These are phyloP conservation scores for Aspergillus clavatus DNA, from an alignment of 2,329 filamentous ascomycete genomes.

Conservation along the genomic window DNA sequence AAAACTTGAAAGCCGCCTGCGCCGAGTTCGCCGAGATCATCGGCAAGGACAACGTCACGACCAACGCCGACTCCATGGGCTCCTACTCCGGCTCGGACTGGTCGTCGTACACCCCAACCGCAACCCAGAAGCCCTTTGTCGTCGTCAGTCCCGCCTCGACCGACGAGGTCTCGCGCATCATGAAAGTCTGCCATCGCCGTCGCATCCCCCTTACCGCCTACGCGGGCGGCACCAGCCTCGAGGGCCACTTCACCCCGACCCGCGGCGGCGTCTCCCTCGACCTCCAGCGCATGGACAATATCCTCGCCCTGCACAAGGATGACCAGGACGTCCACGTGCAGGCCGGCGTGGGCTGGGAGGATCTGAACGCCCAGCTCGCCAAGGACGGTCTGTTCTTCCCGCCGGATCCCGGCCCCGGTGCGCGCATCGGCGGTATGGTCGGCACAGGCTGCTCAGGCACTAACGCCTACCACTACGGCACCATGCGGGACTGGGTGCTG, in stretches of 20 bases:
- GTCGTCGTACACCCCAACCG: too few species aligned
- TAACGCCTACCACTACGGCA: slow-evolving; percentile 87
- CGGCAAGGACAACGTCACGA: too few species aligned
- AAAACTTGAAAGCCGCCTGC: too few species aligned
- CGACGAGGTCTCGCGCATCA: slow-evolving; percentile 77
- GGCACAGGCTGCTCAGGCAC: slow-evolving; percentile 61
- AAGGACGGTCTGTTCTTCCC: slow-evolving; percentile 81
- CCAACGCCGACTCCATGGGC: too few species aligned
- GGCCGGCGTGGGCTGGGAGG: slow-evolving; percentile 81
- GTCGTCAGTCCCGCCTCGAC: too few species aligned
- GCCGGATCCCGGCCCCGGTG: slow-evolving; percentile 83
- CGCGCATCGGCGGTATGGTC: slow-evolving; percentile 76
- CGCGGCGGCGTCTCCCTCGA: slow-evolving; percentile 80
- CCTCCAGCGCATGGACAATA: slow-evolving; percentile 78
- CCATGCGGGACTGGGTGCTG: slow-evolving; percentile 91
- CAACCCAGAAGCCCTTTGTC: too few species aligned
- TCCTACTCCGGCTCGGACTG: too few species aligned
- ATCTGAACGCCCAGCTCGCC: slow-evolving; percentile 70
- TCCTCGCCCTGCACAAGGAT: slow-evolving; percentile 70
- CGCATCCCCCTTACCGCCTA: slow-evolving; percentile 82
- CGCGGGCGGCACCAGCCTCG: slow-evolving; percentile 81
- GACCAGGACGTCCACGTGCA: slow-evolving; percentile 74
- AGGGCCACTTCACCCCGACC: slow-evolving; percentile 83
- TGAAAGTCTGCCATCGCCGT: slow-evolving; percentile 79
- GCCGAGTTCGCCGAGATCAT: too few species aligned